Evolutionary conservation across 2,329 filamentous ascomycete genomes (phyloP).

Genomic region (Furcasterigmium furcatum): DNA sequence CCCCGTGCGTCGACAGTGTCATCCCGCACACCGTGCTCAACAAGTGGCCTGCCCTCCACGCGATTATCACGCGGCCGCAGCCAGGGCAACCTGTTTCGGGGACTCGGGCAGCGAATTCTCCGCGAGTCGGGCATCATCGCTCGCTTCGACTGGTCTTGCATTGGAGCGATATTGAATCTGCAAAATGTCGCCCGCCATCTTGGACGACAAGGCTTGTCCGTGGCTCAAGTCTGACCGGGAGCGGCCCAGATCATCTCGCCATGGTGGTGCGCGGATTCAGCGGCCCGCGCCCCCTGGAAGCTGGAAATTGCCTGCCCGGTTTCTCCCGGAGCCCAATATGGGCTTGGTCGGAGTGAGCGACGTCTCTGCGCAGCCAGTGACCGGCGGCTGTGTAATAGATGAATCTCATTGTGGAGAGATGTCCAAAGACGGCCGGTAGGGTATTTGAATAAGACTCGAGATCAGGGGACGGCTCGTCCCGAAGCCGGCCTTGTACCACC

Average conservation of each 20-base stretch:
- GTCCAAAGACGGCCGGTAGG: too few relatives aligned
- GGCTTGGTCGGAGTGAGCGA: too few relatives aligned
- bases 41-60: background rate
- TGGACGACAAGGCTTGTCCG: background rate
- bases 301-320: conserved; percentile 1
- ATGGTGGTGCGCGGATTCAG: background rate
- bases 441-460: too few relatives aligned
- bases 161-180: too few relatives aligned
- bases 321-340: conserved; percentile 6
- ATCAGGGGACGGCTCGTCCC: too few relatives aligned
- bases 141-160: too few relatives aligned
- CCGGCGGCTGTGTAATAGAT: too few relatives aligned
- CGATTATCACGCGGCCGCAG: background rate
- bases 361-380: too few relatives aligned
- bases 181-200: too few relatives aligned
- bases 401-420: too few relatives aligned
- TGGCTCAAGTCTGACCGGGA: background rate
- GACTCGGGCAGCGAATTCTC: background rate
- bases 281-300: conserved; percentile 1
- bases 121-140: background rate
- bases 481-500: too few relatives aligned
- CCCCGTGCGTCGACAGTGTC: background rate
- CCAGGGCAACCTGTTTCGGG: background rate
- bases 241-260: too few relatives aligned
- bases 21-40: background rate